Evolutionary conservation across 2,329 filamentous ascomycete genomes (phyloP).

Genomic region (Botrytis porri): DNA sequence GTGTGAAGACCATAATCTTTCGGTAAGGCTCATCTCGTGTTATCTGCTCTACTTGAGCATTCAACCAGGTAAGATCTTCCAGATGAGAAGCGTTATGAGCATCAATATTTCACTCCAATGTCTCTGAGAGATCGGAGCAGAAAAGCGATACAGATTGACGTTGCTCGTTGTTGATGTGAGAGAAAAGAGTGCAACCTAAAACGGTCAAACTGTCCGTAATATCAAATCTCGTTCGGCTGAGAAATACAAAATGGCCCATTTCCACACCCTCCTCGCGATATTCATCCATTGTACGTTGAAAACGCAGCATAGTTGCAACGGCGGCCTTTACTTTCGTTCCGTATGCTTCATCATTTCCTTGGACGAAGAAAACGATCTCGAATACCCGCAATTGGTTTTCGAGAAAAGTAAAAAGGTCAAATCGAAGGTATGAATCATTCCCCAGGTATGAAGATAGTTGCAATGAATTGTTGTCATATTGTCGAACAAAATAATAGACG

Average conservation of each 20-base stretch:
- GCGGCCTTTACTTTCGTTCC: constrained; percentile 13
- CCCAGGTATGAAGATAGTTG: neutral
- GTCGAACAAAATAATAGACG: neutral
- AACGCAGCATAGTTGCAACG: neutral
- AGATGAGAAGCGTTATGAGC: constrained; percentile 19
- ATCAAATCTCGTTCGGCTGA: constrained; percentile 43
- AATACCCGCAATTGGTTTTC: neutral
- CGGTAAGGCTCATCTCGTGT: constrained; percentile 36
- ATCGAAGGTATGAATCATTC: neutral
- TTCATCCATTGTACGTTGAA: constrained; percentile 1
- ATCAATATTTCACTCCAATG: constrained; percentile 16
- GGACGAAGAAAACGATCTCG: constrained; percentile 18
- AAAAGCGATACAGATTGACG: constrained; percentile 27
- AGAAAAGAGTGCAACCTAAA: constrained; percentile 51
- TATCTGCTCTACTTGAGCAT: constrained; percentile 39
- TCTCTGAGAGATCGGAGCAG: constrained; percentile 22
- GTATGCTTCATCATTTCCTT: neutral
- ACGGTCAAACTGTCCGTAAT: constrained; percentile 41
- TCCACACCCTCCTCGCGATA: neutral
- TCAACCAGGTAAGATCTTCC: constrained; percentile 41
- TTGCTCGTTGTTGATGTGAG: constrained; percentile 42
- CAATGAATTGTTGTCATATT: neutral
- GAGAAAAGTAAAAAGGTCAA: constrained; percentile 12
- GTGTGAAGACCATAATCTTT: constrained; percentile 42
- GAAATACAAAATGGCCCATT: constrained; percentile 39